phyloP scores from a whole-genome alignment of 2,329 filamentous ascomycete species.

The Huntiella moniliformis region DNA sequence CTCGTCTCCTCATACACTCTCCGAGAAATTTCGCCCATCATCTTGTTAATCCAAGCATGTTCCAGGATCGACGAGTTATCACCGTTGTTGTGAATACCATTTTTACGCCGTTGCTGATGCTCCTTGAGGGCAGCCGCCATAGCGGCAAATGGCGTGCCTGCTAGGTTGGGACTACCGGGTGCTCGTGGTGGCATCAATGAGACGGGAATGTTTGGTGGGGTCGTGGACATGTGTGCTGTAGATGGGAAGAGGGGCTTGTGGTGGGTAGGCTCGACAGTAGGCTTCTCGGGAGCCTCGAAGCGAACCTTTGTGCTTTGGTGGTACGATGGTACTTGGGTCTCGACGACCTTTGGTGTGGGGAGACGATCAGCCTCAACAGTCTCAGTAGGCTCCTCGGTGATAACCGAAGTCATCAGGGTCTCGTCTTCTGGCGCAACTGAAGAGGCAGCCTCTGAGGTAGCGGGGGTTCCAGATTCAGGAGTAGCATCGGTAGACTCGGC shows the following conservation, averaged over 20 bases:
- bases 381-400: conserved; percentile 40
- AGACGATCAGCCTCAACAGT: conserved; percentile 18
- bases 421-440: conserved; percentile 37
- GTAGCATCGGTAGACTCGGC: conserved; percentile 26
- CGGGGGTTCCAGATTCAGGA: conserved; percentile 32
- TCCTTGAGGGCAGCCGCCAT: conserved; percentile 8
- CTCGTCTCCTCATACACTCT: conserved; percentile 77
- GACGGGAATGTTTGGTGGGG: too few relatives aligned
- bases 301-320: conserved; percentile 6
- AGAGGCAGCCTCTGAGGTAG: conserved; percentile 19
- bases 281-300: not conserved
- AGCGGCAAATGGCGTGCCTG: conserved; percentile 7
- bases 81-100: conserved; percentile 15
- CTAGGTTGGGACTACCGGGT: not conserved
- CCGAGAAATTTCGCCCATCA: conserved; percentile 77
- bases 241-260: conserved; percentile 17
- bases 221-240: not conserved
- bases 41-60: conserved; percentile 78
- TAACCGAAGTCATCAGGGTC: conserved; percentile 34
- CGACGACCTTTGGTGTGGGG: not conserved
- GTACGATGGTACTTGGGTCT: not conserved
- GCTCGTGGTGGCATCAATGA: not conserved
- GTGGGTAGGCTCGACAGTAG: conserved; percentile 3
- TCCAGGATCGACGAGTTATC: conserved; percentile 47
- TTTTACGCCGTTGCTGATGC: conserved; percentile 14